These are phyloP conservation scores for Mortierella sp. DNA, from an alignment of 371 early-diverging fungal genomes.

Conservation along the genomic window DNA sequence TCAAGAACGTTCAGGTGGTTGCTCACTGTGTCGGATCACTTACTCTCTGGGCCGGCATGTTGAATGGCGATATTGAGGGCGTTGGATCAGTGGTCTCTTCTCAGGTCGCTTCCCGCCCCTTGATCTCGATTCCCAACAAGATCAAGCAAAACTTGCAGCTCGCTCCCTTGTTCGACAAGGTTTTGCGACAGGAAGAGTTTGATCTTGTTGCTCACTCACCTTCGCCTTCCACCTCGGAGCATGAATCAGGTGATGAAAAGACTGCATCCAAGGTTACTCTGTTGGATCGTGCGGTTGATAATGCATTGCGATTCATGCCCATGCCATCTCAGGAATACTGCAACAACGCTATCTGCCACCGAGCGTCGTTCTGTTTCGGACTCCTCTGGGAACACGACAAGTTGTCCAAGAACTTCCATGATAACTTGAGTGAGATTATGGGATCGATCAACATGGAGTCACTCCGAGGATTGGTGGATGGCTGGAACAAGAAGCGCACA, in stretches of 20 bases:
- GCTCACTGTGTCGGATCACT: constrained; percentile 59
- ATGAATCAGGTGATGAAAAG: constrained; percentile 9
- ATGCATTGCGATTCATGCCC: constrained; percentile 35
- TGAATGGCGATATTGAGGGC: constrained; percentile 57
- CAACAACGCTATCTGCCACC: constrained; percentile 55
- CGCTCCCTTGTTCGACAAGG: constrained; percentile 41
- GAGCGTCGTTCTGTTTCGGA: constrained; percentile 54
- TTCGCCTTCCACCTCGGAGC: constrained; percentile 9
- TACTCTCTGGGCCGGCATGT: constrained; percentile 57
- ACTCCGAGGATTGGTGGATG: constrained; percentile 31
- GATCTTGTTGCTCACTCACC: constrained; percentile 38
- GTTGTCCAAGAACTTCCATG: constrained; percentile 54
- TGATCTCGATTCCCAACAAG: constrained; percentile 34
- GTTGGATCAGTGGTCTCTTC: constrained; percentile 55
- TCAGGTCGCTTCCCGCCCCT: constrained; percentile 43
- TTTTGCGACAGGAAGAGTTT: constrained; percentile 44
- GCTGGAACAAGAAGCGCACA: constrained; percentile 47
- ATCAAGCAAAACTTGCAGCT: constrained; percentile 49
- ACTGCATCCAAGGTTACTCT: constrained; percentile 21
- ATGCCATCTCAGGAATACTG: constrained; percentile 51
- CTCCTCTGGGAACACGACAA: constrained; percentile 58
- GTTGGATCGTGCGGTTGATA: constrained; percentile 48
- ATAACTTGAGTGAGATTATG: constrained; percentile 50
- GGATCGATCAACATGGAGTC: constrained; percentile 57
- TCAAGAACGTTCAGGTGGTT: constrained; percentile 55